A percentile compares a stretch with the other conserved stretches of the same genome.
phyloP scores from a whole-genome alignment of 1,284 basidiomycete species.

The Ustilago sp. region DNA sequence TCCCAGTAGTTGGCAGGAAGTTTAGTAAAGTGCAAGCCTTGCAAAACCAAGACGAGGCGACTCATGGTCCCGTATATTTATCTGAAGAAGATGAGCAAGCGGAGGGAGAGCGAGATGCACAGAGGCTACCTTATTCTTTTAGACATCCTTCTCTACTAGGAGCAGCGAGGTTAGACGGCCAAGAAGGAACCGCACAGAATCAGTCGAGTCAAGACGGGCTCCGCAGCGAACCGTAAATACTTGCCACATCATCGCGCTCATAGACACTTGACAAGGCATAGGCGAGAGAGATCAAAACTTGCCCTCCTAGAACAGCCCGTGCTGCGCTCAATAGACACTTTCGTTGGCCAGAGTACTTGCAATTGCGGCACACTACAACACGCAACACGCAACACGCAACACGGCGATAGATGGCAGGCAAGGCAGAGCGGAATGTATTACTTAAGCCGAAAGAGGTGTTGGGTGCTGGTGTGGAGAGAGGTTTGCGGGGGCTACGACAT shows the following conservation, averaged over 20 bases:
- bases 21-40: not conserved
- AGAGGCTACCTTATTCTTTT: constrained; percentile 33
- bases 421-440: not conserved
- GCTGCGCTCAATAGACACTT: too few relatives aligned
- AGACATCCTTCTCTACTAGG: not conserved
- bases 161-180: too few relatives aligned
- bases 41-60: constrained; percentile 19
- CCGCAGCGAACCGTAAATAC: constrained; percentile 30
- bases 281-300: constrained; percentile 25
- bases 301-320: constrained; percentile 14
- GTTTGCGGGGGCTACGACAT: constrained; percentile 37
- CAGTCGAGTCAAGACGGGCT: constrained; percentile 33
- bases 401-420: too few relatives aligned
- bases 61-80: constrained; percentile 28
- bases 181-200: not conserved
- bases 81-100: constrained; percentile 22
- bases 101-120: constrained; percentile 12
- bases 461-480: not conserved
- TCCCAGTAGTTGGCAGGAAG: constrained; percentile 76
- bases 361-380: too few relatives aligned
- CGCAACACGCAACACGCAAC: too few relatives aligned
- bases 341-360: too few relatives aligned
- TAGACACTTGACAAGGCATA: not conserved
- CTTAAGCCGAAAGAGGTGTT: not conserved
- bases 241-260: not conserved